Conservation (phyloP, 805 yeast genomes). For the Lachancea lanzarotensis region DNA sequence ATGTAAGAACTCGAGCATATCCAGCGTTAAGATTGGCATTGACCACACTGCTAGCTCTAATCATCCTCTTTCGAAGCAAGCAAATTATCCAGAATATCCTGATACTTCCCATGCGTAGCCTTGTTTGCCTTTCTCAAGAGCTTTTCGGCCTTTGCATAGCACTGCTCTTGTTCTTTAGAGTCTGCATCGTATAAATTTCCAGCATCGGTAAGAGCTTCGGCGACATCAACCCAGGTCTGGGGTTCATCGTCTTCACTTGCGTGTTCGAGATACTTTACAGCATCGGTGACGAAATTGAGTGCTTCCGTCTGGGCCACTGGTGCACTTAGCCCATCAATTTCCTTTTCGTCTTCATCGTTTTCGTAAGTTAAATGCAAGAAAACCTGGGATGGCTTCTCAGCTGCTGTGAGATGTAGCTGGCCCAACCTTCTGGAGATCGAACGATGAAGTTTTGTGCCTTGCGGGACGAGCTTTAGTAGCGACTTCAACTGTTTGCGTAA, state of each 20-base stretch:
- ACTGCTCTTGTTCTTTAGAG: constrained; percentile 56
- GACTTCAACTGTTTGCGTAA: constrained; percentile 28
- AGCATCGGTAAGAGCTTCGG: constrained; percentile 76
- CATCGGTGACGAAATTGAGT: constrained; percentile 41
- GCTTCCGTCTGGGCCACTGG: constrained; percentile 47
- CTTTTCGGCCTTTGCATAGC: constrained; percentile 64
- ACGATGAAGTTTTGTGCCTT: constrained; percentile 28
- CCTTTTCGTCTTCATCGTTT: constrained; percentile 38
- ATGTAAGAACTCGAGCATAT: background rate
- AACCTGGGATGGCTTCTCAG: constrained; percentile 52
- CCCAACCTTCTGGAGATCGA: constrained; percentile 49
- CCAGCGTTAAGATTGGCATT: background rate
- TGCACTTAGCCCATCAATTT: constrained; percentile 22
- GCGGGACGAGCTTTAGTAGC: constrained; percentile 14
- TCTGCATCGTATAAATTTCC: constrained; percentile 69
- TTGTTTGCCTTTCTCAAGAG: constrained; percentile 66
- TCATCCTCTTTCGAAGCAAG: constrained; percentile 12
- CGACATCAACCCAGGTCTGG: constrained; percentile 72
- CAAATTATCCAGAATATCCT: constrained; percentile 54
- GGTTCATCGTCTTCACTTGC: constrained; percentile 72
- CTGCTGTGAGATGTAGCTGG: constrained; percentile 54
- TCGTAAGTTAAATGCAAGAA: constrained; percentile 55
- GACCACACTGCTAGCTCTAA: background rate
- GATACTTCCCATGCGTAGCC: constrained; percentile 71
- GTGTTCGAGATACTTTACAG: constrained; percentile 48